A percentile compares a stretch with the other conserved stretches of the same genome.
phyloP scores from a whole-genome alignment of 2,329 filamentous ascomycete genomes.

The Trichophyton verrucosum region DNA sequence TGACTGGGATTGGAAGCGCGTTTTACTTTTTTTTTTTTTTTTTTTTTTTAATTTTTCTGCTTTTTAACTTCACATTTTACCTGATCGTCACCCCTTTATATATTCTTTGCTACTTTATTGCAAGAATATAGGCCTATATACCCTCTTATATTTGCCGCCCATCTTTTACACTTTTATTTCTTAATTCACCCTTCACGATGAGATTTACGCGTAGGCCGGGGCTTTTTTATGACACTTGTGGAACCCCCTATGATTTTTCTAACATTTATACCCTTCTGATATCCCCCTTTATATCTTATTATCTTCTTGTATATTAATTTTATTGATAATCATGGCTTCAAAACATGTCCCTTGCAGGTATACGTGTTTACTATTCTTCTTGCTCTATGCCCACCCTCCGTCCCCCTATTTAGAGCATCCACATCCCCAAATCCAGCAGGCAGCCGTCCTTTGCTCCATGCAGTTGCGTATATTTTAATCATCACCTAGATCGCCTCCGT shows the following conservation, averaged over 20 bases:
- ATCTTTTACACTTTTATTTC: not conserved
- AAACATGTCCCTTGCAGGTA: not conserved
- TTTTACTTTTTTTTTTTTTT: not conserved
- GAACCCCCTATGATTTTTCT: constrained; percentile 1
- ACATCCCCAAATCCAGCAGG: not conserved
- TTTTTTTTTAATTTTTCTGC: not conserved
- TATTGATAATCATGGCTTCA: not conserved
- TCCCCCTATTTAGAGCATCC: not conserved
- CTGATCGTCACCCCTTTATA: not conserved
- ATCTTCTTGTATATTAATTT: not conserved
- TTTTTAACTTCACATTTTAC: not conserved
- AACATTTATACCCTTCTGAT: constrained; percentile 5
- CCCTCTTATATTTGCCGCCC: not conserved
- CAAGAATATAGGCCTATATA: not conserved
- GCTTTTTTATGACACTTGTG: not conserved
- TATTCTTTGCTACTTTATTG: not conserved
- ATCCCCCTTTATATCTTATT: not conserved
- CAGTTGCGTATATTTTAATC: too few species aligned
- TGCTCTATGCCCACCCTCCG: not conserved
- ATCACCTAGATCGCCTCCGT: too few species aligned
- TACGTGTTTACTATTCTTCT: not conserved
- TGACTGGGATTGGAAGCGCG: not conserved
- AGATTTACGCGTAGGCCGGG: constrained; percentile 1
- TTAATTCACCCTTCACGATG: not conserved
- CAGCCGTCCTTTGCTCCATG: too few species aligned